Conservation (phyloP, 345 rosid species). For the Passiflora organensis region DNA sequence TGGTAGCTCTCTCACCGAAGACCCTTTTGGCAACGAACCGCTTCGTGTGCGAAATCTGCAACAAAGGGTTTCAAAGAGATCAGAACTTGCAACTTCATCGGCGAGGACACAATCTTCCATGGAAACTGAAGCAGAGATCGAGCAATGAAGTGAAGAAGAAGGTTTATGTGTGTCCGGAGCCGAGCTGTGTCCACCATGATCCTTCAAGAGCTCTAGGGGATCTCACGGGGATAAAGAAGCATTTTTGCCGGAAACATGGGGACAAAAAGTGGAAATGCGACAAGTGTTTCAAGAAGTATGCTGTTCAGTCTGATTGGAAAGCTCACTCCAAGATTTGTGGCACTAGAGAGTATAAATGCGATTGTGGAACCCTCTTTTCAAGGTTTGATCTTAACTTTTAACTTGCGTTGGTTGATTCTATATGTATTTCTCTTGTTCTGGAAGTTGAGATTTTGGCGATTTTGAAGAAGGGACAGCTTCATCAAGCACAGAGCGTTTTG, state of each 20-base stretch:
- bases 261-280: too few relatives aligned
- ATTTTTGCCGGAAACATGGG: slow-evolving; percentile 91
- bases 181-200: slow-evolving; percentile 78
- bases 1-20: slow-evolving; percentile 84
- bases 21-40: slow-evolving; percentile 84
- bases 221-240: slow-evolving; percentile 98
- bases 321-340: too few relatives aligned
- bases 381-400: slow-evolving; percentile 38
- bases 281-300: too few relatives aligned
- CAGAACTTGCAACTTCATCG: too few relatives aligned
- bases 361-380: slow-evolving; percentile 83
- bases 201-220: slow-evolving; percentile 89
- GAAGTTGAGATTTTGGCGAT: neutral
- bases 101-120: slow-evolving; percentile 83
- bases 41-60: too few relatives aligned
- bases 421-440: too few relatives aligned
- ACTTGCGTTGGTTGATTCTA: too few relatives aligned
- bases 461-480: slow-evolving; percentile 82
- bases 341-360: too few relatives aligned
- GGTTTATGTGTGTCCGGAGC: slow-evolving; percentile 85
- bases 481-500: slow-evolving; percentile 93
- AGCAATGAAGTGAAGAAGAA: slow-evolving; percentile 85
- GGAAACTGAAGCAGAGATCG: slow-evolving; percentile 88
- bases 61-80: too few relatives aligned
- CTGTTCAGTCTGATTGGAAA: too few relatives aligned